A percentile compares a stretch with the other conserved stretches of the same genome.
Conservation (phyloP, 257 asterid genomes). For the Primulina tabacum region DNA sequence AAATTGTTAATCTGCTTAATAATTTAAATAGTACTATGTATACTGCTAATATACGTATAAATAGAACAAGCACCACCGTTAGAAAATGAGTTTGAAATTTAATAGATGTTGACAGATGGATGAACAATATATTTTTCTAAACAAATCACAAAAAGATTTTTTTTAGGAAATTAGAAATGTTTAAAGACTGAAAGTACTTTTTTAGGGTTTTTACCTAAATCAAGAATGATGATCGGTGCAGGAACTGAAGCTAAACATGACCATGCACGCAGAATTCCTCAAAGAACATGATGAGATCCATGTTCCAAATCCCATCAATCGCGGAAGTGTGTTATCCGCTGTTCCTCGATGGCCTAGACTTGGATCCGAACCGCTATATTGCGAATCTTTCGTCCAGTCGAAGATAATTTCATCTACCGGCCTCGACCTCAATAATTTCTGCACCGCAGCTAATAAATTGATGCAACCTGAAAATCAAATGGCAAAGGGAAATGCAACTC, state of each 20-base stretch:
- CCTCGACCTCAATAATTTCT: slow-evolving; percentile 2
- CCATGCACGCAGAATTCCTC: slow-evolving; percentile 42
- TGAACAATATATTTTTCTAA: neutral
- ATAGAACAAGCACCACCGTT: too few relatives aligned
- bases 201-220: slow-evolving; percentile 24
- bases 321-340: slow-evolving; percentile 21
- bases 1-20: too few relatives aligned
- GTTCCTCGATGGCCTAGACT: slow-evolving; percentile 53
- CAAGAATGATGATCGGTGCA: slow-evolving; percentile 10
- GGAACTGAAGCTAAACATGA: slow-evolving; percentile 33
- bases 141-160: neutral
- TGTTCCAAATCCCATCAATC: slow-evolving; percentile 25
- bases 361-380: slow-evolving; percentile 38
- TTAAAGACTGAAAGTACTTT: neutral
- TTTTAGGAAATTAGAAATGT: neutral
- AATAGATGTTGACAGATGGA: neutral
- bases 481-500: slow-evolving; percentile 30
- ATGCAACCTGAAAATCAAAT: slow-evolving; percentile 14
- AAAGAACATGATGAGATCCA: slow-evolving; percentile 42
- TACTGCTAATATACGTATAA: too few relatives aligned
- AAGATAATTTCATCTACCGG: slow-evolving; percentile 31
- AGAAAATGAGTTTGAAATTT: neutral
- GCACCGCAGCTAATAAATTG: slow-evolving; percentile 14
- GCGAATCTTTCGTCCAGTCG: slow-evolving; percentile 37
- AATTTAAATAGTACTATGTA: too few relatives aligned